Evolutionary conservation across 768 basidiomycete species (phyloP).

Genomic region (Krasilnikovozyma curviuscula): DNA sequence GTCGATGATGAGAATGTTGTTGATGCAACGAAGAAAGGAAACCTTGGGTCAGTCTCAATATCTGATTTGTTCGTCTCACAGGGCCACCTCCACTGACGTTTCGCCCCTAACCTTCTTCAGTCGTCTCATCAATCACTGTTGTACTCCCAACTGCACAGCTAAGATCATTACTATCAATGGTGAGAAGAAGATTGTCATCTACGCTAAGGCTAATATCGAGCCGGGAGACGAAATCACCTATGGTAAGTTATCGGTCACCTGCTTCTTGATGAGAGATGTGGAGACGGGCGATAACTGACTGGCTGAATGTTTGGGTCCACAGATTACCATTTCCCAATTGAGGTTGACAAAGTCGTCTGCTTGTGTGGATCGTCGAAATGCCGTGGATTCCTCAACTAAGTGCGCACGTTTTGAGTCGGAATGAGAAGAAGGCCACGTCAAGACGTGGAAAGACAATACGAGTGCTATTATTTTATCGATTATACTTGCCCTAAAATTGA

Average conservation of each 20-base stretch:
- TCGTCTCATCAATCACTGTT: conserved; percentile 95
- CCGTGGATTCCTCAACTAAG: conserved; percentile 12
- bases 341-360: conserved; percentile 55
- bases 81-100: neutral
- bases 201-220: conserved; percentile 88
- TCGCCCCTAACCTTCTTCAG: conserved; percentile 29
- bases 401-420: too few relatives aligned
- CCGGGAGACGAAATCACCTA: conserved; percentile 96
- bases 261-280: neutral
- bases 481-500: too few relatives aligned
- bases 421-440: too few relatives aligned
- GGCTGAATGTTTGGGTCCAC: conserved; percentile 4
- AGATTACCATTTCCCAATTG: conserved; percentile 99
- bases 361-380: conserved; percentile 9
- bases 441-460: too few relatives aligned
- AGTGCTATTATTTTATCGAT: too few relatives aligned
- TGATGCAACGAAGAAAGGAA: conserved; percentile 97
- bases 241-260: conserved; percentile 37
- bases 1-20: conserved; percentile 96
- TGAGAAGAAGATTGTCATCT: conserved; percentile 92
- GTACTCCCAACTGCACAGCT: conserved; percentile 51
- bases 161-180: conserved; percentile 35
- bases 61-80: neutral
- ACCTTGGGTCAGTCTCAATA: conserved; percentile 58
- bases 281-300: neutral